These are phyloP conservation scores for Syzygium malaccense DNA, from an alignment of 441 rosid species.

Conservation along the genomic window DNA sequence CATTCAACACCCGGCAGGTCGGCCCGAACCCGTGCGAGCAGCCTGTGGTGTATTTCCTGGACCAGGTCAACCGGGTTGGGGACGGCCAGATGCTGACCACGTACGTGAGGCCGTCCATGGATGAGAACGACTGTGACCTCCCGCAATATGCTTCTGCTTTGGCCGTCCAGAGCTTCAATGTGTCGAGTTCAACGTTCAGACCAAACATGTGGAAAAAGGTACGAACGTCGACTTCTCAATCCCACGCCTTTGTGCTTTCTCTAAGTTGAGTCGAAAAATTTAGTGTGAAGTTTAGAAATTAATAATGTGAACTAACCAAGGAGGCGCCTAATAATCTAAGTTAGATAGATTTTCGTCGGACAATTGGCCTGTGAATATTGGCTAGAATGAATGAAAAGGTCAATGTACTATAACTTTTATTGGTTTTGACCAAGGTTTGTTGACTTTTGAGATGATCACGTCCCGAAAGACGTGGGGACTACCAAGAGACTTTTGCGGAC, in stretches of 20 bases:
- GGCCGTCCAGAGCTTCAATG: constrained; percentile 2
- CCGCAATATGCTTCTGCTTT: background rate
- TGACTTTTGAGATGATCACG: background rate
- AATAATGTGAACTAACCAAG: background rate
- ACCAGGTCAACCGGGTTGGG: constrained; percentile 10
- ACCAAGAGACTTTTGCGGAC: background rate
- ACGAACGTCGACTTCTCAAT: background rate
- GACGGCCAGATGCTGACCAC: background rate
- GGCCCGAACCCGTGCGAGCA: constrained; percentile 33
- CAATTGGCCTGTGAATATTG: background rate
- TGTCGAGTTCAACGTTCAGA: background rate
- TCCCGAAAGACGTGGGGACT: background rate
- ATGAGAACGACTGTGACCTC: background rate
- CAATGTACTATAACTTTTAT: background rate
- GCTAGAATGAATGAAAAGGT: background rate
- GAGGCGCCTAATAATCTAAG: background rate
- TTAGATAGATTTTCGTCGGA: background rate
- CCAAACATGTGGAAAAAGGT: constrained; percentile 11
- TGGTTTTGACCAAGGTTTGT: background rate
- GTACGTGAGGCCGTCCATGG: background rate
- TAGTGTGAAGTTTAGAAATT: background rate
- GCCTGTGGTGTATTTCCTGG: constrained; percentile 58
- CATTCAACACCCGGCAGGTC: constrained; percentile 51
- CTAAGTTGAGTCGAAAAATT: background rate
- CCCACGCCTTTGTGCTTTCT: no score